Evolutionary conservation across 148 eudicot species (phyloP).

Genomic region (Vaccinium corymbosum): DNA sequence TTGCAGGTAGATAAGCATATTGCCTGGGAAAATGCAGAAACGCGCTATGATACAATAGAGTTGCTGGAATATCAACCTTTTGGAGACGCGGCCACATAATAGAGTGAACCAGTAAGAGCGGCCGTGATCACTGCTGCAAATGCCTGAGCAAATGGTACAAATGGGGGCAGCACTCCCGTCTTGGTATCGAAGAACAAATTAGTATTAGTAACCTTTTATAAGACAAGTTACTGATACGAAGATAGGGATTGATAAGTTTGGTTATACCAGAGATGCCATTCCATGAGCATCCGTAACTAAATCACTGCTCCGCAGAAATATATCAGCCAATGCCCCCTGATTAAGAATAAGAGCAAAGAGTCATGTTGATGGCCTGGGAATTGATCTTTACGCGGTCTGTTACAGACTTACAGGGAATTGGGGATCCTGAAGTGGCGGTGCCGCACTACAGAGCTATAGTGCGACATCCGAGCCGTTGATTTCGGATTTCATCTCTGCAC

Average conservation of each 20-base stretch:
- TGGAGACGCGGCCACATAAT: constrained; percentile 91
- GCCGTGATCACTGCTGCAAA: constrained; percentile 98
- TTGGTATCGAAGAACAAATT: constrained; percentile 16
- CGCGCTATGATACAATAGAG: neutral
- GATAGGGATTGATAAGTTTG: neutral
- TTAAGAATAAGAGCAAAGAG: neutral
- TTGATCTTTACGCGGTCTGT: neutral
- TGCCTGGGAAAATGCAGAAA: neutral
- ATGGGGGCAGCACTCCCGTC: constrained; percentile 93
- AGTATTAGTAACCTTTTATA: constrained; percentile 13
- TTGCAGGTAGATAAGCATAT: constrained; percentile 1
- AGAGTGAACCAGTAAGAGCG: constrained; percentile 88
- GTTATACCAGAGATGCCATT: constrained; percentile 82
- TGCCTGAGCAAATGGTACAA: constrained; percentile 97
- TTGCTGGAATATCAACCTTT: constrained; percentile 48
- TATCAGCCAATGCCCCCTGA: constrained; percentile 88
- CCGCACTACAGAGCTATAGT: too few relatives aligned
- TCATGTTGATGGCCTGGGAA: neutral
- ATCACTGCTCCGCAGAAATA: constrained; percentile 68
- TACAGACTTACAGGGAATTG: too few relatives aligned
- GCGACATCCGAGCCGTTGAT: too few relatives aligned
- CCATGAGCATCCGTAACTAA: constrained; percentile 73
- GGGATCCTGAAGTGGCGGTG: too few relatives aligned
- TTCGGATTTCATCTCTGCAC: too few relatives aligned
- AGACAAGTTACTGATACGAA: neutral